Evolutionary conservation across 2,329 filamentous ascomycete genomes (phyloP).

Genomic region (Acrocalymma vagum): DNA sequence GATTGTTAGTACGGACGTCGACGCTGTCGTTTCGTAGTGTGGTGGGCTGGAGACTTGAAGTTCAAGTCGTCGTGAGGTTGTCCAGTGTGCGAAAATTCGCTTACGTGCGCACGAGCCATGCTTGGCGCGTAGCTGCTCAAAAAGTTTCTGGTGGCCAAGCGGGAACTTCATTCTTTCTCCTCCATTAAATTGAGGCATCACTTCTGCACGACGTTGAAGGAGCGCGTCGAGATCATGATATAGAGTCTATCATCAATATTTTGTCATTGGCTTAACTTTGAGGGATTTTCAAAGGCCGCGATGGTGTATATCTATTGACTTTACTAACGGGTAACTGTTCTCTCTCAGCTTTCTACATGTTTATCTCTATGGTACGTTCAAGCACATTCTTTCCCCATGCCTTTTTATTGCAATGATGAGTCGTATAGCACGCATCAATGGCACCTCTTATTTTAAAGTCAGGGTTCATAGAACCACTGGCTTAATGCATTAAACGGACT

Average conservation of each 20-base stretch:
- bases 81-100: constrained; percentile 27
- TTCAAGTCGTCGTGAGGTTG: constrained; percentile 18
- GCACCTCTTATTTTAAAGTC: constrained; percentile 88
- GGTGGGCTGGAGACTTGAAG: constrained; percentile 27
- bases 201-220: too few species aligned
- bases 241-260: too few species aligned
- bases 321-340: too few species aligned
- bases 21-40: constrained; percentile 35
- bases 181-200: not conserved
- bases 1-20: constrained; percentile 31
- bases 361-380: constrained; percentile 46
- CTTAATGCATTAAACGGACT: too few species aligned
- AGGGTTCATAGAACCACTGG: too few species aligned
- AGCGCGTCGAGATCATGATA: too few species aligned
- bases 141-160: constrained; percentile 13
- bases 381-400: not conserved
- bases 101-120: constrained; percentile 23
- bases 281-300: too few species aligned
- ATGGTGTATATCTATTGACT: too few species aligned
- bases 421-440: too few species aligned
- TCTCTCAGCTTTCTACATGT: too few species aligned
- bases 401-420: constrained; percentile 70
- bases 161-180: constrained; percentile 7
- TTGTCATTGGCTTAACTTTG: too few species aligned
- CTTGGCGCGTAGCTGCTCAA: constrained; percentile 15